phyloP scores from a whole-genome alignment of 192 early-diverging fungal genomes.

The Dissophora ornata region DNA sequence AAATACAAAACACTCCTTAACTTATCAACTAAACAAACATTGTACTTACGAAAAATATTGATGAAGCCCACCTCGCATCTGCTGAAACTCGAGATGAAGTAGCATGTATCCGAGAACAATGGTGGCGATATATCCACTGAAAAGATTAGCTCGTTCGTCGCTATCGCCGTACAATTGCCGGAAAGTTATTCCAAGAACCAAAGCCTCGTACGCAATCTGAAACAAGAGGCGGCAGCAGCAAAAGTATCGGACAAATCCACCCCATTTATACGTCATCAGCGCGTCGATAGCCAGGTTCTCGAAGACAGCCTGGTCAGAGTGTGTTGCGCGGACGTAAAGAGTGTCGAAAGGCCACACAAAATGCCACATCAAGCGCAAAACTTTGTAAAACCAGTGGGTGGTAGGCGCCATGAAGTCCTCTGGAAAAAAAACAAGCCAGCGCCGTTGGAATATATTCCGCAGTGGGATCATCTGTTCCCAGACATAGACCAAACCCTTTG shows the following conservation, averaged over 20 bases:
- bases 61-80: no score
- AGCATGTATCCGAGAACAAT: no score
- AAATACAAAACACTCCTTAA: no score
- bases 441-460: constrained; percentile 2
- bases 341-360: constrained; percentile 9
- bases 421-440: background rate
- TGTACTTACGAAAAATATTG: no score
- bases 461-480: no score
- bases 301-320: constrained; percentile 5
- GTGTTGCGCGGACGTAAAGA: background rate
- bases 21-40: no score
- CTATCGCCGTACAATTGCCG: constrained; percentile 16
- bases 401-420: no score
- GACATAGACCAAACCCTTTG: no score
- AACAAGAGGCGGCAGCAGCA: constrained; percentile 12
- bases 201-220: constrained; percentile 13
- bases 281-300: constrained; percentile 10
- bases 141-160: no score
- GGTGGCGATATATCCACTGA: no score
- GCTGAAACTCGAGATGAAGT: no score
- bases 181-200: constrained; percentile 10
- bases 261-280: constrained; percentile 15
- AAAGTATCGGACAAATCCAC: constrained; percentile 11
- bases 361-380: constrained; percentile 17
- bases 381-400: no score